Base-by-base conservation (phyloP, 1,139 yeast species). In the Yamadazyma oceani region DNA sequence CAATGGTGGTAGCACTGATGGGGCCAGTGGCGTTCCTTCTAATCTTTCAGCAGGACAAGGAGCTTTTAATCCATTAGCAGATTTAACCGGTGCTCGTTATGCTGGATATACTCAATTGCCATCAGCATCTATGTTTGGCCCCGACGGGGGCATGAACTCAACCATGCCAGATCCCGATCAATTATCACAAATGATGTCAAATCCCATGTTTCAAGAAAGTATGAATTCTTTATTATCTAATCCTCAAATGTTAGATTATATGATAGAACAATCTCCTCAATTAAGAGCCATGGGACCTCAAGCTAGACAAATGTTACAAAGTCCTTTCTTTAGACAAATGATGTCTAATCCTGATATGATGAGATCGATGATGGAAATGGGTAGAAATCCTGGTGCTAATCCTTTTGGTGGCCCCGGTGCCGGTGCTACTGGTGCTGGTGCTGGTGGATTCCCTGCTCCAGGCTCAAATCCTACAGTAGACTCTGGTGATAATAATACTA, bases 71-170 rank as follows among this genome's bases (percentile, higher is more conserved):
- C 95, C 96, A 19, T 69, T 92, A 50, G 92, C 96, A 5, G 96
- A 85, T 47, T 69, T 92, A 50, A 90, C 97, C 0, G 94, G 96
- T 30, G 97, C 97, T 1, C 78, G 97, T 39, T 92, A 89, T 55
- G 97, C 97, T 2, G 98, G 98, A 1, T 83, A 81, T 50, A 75
- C 89, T 11, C 90, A 88, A 51, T 70, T 92, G 58, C 97, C 98
- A 2, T 77, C 87, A 2, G 88, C 90, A 0, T 80, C 85, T 33
- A 78, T 87, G 84, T 89, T 92, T 66, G 97, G 97, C 1, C 94
- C 96, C 14, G 97, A 90, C 58, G 96, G 96, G 15, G 97, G 97
- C 16, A 77, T 85, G 85, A 76, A 73, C 43, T 66, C 68, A 30
- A 71, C 70, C 21, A 66, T 81, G 54, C 94, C 95, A 7, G 82